Base-by-base conservation (phyloP, 805 yeast genomes). In the Saccharomycopsis amapae region DNA sequence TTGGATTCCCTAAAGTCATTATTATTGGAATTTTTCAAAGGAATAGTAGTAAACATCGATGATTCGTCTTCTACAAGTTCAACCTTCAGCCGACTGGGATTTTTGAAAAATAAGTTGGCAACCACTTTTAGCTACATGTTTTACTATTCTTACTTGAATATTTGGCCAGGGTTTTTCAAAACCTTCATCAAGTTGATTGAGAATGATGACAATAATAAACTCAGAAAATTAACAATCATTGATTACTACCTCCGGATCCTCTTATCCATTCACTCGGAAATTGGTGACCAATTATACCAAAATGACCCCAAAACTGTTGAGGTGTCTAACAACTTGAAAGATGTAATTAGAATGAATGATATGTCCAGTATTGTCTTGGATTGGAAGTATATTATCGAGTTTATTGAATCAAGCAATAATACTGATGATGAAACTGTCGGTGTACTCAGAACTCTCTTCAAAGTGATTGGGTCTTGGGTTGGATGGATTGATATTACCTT, bases 401-500 rank as follows among this genome's bases (percentile, higher is more conserved):
- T 65, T 2, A 15, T 38, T 13, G 72, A 73, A 55, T 66, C 71
- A 38, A 70, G 81, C 20, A 63, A 85, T 48, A 58, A 58, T 10
- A 64, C 61, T 56, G 66, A 58, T 40, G 55, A 58, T 42, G 45
- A 58, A 45, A 45, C 56, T 41, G 55, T 59, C 52, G 78, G 76
- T 49, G 71, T 83, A 51, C 55, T 85, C 56, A 77, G 73, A 51
- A 73, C 74, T 49, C 66, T 78, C 5, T 69, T 87, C 41, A 69
- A 70, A 43, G 79, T 79, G 45, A 76, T 93, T 46, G 97, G 97
- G 9, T 78, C 78, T 10, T 93, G 84, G 73, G 84, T 88, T 20
- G 80, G 89, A 20, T 93, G 99, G 98, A 86, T 89, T 61, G 94
- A 86, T 60, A 79, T 89, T 50, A 69, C 80, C 45, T 68, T 86